Evolutionary conservation across 2,329 filamentous ascomycete genomes (phyloP).

Genomic region (Ustulina deusta): DNA sequence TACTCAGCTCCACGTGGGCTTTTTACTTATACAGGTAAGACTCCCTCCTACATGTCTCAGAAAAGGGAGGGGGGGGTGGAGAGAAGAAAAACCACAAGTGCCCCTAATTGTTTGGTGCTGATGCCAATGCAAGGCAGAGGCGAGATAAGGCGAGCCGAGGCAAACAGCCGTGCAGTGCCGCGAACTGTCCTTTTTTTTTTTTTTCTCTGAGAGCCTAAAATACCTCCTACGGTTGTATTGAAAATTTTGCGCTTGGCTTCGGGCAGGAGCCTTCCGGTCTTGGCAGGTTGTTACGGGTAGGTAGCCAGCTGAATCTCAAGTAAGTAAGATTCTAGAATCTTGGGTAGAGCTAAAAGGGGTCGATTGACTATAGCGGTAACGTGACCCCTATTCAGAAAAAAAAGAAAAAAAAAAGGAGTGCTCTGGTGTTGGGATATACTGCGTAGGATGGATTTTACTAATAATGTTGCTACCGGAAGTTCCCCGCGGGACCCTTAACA

Average conservation of each 20-base stretch:
- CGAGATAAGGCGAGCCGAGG: conserved; percentile 1
- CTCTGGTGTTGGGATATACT: neutral
- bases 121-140: neutral
- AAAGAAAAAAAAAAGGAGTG: neutral
- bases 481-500: neutral
- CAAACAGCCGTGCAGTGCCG: conserved; percentile 19
- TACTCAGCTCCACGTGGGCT: conserved; percentile 29
- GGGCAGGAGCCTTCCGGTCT: neutral
- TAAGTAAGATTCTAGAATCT: neutral
- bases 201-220: too few species aligned
- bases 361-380: neutral
- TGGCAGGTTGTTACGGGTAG: neutral
- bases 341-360: neutral
- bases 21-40: neutral
- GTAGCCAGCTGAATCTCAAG: neutral
- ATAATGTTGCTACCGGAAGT: neutral
- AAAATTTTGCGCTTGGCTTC: neutral
- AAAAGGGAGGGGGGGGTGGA: neutral
- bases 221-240: neutral
- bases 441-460: too few species aligned
- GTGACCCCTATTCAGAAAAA: neutral
- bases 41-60: neutral
- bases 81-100: neutral
- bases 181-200: conserved; percentile 1
- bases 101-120: neutral